Base-by-base conservation (phyloP, 306 rosid genomes). In the Gastrolobium villosum region DNA sequence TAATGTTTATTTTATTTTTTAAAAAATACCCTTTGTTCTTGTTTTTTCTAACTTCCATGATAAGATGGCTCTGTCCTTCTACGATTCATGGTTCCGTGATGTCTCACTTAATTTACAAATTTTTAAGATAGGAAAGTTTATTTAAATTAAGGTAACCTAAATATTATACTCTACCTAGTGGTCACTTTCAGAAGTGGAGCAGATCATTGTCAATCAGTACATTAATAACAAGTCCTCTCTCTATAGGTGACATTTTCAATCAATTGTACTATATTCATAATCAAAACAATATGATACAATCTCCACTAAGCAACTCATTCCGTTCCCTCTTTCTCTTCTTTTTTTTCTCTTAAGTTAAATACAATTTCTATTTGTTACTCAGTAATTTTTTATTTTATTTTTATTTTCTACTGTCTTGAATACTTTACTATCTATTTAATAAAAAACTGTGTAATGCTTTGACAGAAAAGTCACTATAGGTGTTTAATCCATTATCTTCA, bases 261-360 rank as follows among this genome's bases (percentile, higher is more conserved):
- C 31, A 74, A 81, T 37, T 15, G 31, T 81, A 52, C 77, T 68
- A 79, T 83, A 63, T 66, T 26, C 48, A 40, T 86, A 77, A 84
- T 11, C 44, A 48, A 68, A 60, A 55, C 68, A 53, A 15, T 6
- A 48, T 61, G 72, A 44, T 88, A 76, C 74, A 75, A 15, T 45
- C n/a, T 48, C 87, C 88, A 85, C 86, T 83, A 48, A 82, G 77
- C 28, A 84, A 75, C 35, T 74, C 15, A 76, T 70, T 61, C 44
- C 1, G 37, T 60, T 72, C 66, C 53, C 11, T 57, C 35, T 46
- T 31, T 39, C 10, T 45, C 11, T 13, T 7, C 48, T n/a, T n/a
- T 46, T 43, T n/a, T 40, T 43, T 10, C 26, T 52, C 69, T 65
- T 52, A n/a, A 60, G 39, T 67, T 65, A 57, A 50, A 65, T 50